Conservation (phyloP, 768 basidiomycete genomes). For the Boletus reticuloceps region DNA sequence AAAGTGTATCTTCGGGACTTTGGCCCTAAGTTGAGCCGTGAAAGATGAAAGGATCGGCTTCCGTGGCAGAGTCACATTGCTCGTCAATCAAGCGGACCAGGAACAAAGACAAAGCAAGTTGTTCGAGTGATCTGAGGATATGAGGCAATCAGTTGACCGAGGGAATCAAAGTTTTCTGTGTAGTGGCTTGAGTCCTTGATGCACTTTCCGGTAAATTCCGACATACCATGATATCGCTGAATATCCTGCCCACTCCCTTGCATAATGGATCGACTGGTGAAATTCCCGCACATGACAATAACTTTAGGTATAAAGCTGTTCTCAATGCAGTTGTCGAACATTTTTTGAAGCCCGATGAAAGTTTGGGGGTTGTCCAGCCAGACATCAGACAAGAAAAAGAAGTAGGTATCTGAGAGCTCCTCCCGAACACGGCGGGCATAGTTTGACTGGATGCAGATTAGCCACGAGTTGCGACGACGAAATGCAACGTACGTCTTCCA, state of each 20-base stretch:
- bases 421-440: constrained; percentile 60
- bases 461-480: background rate
- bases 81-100: constrained; percentile 89
- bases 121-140: constrained; percentile 74
- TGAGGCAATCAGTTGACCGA: constrained; percentile 80
- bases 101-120: constrained; percentile 92
- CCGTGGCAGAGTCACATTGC: constrained; percentile 79
- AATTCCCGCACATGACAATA: constrained; percentile 94
- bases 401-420: constrained; percentile 74
- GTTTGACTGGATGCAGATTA: constrained; percentile 46
- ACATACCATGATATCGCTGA: constrained; percentile 79
- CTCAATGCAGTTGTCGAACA: constrained; percentile 90
- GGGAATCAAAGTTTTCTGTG: constrained; percentile 79
- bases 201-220: background rate
- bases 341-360: constrained; percentile 70
- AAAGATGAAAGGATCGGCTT: constrained; percentile 77
- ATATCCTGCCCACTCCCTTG: constrained; percentile 78
- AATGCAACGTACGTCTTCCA: constrained; percentile 74
- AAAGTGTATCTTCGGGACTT: constrained; percentile 79
- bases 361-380: constrained; percentile 92
- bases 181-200: constrained; percentile 1
- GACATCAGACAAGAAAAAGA: constrained; percentile 94
- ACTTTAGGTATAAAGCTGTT: constrained; percentile 84
- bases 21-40: constrained; percentile 61
- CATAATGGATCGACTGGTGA: constrained; percentile 77